Conservation (phyloP, 257 asterid genomes). For the Solanum pennellii region DNA sequence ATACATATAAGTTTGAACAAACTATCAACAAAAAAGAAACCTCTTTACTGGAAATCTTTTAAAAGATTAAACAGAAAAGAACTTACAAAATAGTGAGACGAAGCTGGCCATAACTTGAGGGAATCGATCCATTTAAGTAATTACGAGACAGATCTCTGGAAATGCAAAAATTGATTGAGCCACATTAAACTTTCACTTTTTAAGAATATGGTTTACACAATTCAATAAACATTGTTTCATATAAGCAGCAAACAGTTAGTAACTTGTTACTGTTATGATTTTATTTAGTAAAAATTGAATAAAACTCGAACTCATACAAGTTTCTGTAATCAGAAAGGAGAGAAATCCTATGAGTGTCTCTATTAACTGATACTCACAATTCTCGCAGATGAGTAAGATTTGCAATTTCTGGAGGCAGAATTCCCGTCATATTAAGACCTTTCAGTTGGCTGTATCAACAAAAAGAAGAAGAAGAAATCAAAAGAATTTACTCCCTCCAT, state of each 20-base stretch:
- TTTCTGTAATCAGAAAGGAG: not conserved
- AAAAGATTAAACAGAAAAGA: not conserved
- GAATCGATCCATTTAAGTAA: constrained; percentile 69
- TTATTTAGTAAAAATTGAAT: not conserved
- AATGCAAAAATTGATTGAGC: not conserved
- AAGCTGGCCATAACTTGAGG: constrained; percentile 36
- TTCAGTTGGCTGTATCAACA: constrained; percentile 37
- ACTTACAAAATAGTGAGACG: constrained; percentile 49
- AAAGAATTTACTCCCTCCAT: not conserved
- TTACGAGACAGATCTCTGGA: constrained; percentile 69
- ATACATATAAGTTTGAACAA: not conserved
- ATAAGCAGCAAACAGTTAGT: not conserved
- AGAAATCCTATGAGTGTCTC: not conserved
- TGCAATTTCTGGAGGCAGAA: constrained; percentile 52
- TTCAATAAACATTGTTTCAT: not conserved
- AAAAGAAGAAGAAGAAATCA: not conserved
- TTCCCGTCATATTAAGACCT: constrained; percentile 60
- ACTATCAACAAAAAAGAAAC: not conserved
- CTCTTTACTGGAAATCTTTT: not conserved
- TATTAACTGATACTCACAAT: constrained; percentile 39
- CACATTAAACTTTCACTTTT: not conserved
- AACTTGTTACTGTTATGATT: not conserved
- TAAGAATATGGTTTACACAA: not conserved
- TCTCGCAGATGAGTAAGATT: constrained; percentile 39
- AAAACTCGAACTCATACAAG: not conserved